Percentiles rank a stretch among this genome's conserved stretches.
phyloP scores from a whole-genome alignment of 1,139 yeast species.

The Taphrina confusa region DNA sequence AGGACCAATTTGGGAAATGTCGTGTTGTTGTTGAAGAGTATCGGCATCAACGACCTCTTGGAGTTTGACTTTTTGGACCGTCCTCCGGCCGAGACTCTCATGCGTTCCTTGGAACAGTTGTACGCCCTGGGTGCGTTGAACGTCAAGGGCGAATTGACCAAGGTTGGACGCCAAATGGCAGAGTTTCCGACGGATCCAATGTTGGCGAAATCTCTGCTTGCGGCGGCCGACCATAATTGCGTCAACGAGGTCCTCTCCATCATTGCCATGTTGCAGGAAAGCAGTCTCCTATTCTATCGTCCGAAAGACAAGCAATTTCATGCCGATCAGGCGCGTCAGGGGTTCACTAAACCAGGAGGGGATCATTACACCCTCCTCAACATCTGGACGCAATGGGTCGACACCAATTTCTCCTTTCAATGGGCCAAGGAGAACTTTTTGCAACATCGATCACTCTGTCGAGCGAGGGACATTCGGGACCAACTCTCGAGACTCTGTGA shows the following conservation, averaged over 20 bases:
- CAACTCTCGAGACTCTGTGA: conserved; percentile 68
- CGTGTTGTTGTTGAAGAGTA: conserved; percentile 81
- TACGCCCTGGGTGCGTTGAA: conserved; percentile 87
- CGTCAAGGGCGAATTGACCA: conserved; percentile 75
- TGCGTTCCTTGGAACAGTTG: conserved; percentile 73
- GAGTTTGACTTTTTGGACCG: conserved; percentile 85
- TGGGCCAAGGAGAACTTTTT: conserved; percentile 90
- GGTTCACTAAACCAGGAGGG: conserved; percentile 61
- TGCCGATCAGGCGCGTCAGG: conserved; percentile 64
- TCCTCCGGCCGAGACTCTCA: conserved; percentile 71
- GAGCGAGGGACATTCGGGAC: conserved; percentile 71
- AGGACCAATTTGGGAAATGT: conserved; percentile 85
- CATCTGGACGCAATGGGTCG: conserved; percentile 75
- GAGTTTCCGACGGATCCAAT: conserved; percentile 92
- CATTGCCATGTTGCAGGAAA: conserved; percentile 81
- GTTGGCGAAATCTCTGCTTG: conserved; percentile 72
- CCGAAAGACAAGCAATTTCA: conserved; percentile 69
- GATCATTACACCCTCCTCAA: conserved; percentile 78
- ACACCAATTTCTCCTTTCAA: conserved; percentile 64
- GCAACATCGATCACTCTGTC: conserved; percentile 68
- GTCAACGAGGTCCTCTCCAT: conserved; percentile 67
- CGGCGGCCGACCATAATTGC: conserved; percentile 62
- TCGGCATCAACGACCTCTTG: conserved; percentile 81
- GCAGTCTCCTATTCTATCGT: conserved; percentile 67
- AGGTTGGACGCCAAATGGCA: conserved; percentile 80